Base-by-base conservation (phyloP, 768 basidiomycete genomes). In the Termitomyces sp. region DNA sequence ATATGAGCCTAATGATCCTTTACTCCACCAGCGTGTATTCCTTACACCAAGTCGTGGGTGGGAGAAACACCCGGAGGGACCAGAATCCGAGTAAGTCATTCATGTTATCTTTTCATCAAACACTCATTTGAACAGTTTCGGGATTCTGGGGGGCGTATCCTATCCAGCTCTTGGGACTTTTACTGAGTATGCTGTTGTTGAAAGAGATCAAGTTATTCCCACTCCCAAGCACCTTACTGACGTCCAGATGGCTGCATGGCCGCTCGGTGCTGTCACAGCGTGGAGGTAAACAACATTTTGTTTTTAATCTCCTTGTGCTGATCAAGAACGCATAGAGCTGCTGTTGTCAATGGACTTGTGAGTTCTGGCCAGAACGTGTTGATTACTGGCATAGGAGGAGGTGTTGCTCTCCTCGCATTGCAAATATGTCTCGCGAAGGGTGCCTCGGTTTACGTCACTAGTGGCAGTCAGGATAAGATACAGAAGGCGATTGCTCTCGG, bases 381-480 rank as follows among this genome's bases (percentile, higher is more conserved):
- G 46, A 86, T 94, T 58, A 90, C 89, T 0, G 90, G 90, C 18
- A 83, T 89, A 45, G 90, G 91, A 24, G 92, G 92, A 20, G 92
- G 92, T 13, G 92, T 94, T 40, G 92, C 92, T 0, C 75, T 94
- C 30, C 63, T 83, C 41, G 85, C 88, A 0, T 70, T 93, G 59
- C 91, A 94, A 68, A 70, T 93, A 9, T 88, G 85, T 66, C 64
- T 92, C 3, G 90, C 88, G 0, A 79, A 78, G 54, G 88, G 92
- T 30, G 87, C 89, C 1, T 80, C 80, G 35, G 90, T 93, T n/a
- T 94, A 86, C 68, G 90, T 93, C 24, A 90, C 92, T 4, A 90
- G 88, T 60, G 81, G 88, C 9, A 83, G 70, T 46, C 74, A 78
- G 28, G 81, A 83, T 9, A 94, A 94, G 74, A 84, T 94, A 48